A percentile compares a stretch with the other conserved stretches of the same genome.
phyloP scores from a whole-genome alignment of 163 green algal genomes.

The Scenedesmus sp. region DNA sequence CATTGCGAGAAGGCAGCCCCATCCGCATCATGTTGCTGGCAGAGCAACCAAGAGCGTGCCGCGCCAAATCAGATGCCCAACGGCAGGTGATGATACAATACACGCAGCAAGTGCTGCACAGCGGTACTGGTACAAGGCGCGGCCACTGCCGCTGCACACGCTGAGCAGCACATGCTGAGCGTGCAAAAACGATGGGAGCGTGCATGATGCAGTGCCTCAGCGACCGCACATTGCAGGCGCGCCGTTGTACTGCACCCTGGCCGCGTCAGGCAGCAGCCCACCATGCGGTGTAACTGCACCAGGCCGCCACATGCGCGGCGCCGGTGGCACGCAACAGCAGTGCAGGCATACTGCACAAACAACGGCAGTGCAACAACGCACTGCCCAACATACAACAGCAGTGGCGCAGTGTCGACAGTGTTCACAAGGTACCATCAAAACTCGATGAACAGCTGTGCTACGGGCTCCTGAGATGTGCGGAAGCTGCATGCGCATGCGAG shows the following conservation, averaged over 20 bases:
- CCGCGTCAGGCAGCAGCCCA: background rate
- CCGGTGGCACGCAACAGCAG: background rate
- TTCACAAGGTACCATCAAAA: background rate
- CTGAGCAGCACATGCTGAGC: background rate
- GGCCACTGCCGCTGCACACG: background rate
- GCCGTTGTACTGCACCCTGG: background rate
- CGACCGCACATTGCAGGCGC: background rate
- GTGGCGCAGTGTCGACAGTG: background rate
- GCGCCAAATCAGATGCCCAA: too few relatives aligned
- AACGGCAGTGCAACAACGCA: too few relatives aligned
- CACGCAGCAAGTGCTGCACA: background rate
- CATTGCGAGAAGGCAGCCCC: too few relatives aligned
- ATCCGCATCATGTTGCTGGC: too few relatives aligned
- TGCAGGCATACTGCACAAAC: background rate
- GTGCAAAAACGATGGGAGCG: too few relatives aligned
- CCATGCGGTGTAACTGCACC: background rate
- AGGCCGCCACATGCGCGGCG: background rate
- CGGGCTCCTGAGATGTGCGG: too few relatives aligned
- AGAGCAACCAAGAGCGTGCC: too few relatives aligned
- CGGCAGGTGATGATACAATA: too few relatives aligned
- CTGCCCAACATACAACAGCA: background rate
- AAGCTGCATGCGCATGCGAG: background rate
- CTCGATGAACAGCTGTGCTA: too few relatives aligned
- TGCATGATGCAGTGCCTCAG: background rate
- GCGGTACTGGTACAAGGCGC: background rate